Evolutionary conservation across 2,329 filamentous ascomycete species (phyloP).

Genomic region (Trichoderma sp.): DNA sequence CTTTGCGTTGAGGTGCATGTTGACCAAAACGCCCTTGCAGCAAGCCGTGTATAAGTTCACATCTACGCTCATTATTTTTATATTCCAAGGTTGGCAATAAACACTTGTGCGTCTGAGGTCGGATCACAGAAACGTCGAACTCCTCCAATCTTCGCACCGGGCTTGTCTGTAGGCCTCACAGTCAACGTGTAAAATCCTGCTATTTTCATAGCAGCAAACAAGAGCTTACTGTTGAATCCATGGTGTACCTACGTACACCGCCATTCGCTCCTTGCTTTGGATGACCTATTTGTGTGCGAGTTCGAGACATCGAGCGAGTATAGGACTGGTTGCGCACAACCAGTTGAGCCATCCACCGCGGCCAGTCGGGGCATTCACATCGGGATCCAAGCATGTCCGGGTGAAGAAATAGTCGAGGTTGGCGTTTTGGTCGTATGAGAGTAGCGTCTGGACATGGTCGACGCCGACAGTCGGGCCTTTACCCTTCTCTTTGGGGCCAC

Average conservation of each 20-base stretch:
- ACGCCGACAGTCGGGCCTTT: too few species aligned
- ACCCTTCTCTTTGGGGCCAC: rapidly evolving
- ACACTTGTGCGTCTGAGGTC: background rate
- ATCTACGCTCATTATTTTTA: background rate
- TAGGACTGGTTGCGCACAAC: too few species aligned
- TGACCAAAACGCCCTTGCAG: background rate
- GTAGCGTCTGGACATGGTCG: rapidly evolving
- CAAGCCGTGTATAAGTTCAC: background rate
- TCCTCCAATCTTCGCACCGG: background rate
- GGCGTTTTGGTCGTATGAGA: too few species aligned
- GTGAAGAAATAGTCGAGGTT: too few species aligned
- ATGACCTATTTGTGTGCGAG: too few species aligned
- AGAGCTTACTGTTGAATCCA: background rate
- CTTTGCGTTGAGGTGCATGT: background rate
- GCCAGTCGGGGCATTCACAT: too few species aligned
- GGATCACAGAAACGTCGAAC: background rate
- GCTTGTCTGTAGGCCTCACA: rapidly evolving
- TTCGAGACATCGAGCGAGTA: too few species aligned
- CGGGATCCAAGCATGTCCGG: too few species aligned
- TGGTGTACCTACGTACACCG: background rate
- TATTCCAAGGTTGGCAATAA: background rate
- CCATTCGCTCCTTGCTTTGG: background rate
- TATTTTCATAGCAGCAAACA: background rate
- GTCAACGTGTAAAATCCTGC: background rate
- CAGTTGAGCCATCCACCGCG: too few species aligned